Evolutionary conservation across 768 basidiomycete genomes (phyloP).

Genomic region (Myochromella boudieri): DNA sequence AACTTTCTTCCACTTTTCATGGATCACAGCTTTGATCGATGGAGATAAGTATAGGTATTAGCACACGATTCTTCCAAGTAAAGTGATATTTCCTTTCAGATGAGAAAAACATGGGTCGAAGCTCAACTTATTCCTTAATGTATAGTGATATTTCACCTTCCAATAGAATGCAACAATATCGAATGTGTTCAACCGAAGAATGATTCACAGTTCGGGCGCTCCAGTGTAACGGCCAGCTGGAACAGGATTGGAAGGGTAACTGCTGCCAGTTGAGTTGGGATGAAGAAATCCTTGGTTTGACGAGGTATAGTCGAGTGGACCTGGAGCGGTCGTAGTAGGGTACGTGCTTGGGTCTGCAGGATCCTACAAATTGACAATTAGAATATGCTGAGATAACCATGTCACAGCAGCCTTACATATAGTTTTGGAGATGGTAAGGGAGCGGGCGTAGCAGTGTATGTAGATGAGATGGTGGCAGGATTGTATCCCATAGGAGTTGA

Average conservation of each 20-base stretch:
- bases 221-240: constrained; percentile 28
- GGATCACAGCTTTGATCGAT: constrained; percentile 4
- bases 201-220: constrained; percentile 26
- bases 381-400: background rate
- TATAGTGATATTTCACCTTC: no score
- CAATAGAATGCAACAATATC: constrained; percentile 3
- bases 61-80: background rate
- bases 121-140: no score
- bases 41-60: background rate
- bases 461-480: constrained; percentile 7
- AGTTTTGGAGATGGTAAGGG: constrained; percentile 32
- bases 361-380: constrained; percentile 23
- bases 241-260: constrained; percentile 8
- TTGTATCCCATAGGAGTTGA: constrained; percentile 18
- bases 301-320: constrained; percentile 8
- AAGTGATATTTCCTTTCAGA: background rate
- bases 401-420: constrained; percentile 37
- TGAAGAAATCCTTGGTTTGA: constrained; percentile 14
- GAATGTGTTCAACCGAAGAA: background rate
- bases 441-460: constrained; percentile 19
- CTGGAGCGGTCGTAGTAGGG: constrained; percentile 23
- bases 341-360: constrained; percentile 43
- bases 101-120: background rate
- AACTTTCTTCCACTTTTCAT: constrained; percentile 1
- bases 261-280: constrained; percentile 19